Evolutionary conservation across 768 basidiomycete genomes (phyloP).

Genomic region (Agrocybe pediades): DNA sequence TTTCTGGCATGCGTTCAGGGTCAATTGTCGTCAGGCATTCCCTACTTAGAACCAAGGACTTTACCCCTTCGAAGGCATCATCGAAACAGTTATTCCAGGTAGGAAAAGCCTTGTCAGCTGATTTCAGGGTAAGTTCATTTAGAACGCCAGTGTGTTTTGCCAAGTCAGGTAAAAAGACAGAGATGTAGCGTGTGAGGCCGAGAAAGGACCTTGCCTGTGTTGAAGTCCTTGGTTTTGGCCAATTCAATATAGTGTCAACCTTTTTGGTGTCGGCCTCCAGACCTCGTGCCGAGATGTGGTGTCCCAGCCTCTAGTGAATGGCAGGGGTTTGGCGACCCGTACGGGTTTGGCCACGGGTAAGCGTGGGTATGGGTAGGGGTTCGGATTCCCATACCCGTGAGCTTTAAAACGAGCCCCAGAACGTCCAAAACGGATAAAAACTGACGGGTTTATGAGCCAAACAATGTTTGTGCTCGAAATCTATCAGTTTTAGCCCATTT

Average conservation of each 20-base stretch:
- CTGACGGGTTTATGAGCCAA: no score
- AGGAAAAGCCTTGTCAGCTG: conserved; percentile 24
- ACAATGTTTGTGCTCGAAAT: no score
- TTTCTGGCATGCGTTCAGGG: conserved; percentile 15
- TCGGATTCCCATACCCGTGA: no score
- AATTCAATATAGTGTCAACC: conserved; percentile 25
- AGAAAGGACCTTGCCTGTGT: conserved; percentile 33
- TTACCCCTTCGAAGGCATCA: conserved; percentile 24
- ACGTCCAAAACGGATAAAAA: no score
- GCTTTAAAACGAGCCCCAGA: no score
- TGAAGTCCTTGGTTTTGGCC: conserved; percentile 28
- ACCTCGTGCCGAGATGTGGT: conserved; percentile 28
- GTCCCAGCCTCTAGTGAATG: no score
- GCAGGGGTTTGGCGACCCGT: no score
- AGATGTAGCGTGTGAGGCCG: conserved; percentile 30
- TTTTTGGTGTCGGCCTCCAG: conserved; percentile 29
- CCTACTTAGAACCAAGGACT: conserved; percentile 1
- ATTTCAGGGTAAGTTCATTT: conserved; percentile 26
- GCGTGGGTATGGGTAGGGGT: no score
- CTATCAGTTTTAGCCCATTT: no score
- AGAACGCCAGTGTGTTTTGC: conserved; percentile 30
- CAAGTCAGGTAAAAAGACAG: conserved; percentile 27
- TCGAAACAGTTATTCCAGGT: conserved; percentile 24
- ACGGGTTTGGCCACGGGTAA: no score
- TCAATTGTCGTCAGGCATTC: conserved; percentile 11